Conservation (phyloP, 169 alveolate species). For the Fabrea salina region DNA sequence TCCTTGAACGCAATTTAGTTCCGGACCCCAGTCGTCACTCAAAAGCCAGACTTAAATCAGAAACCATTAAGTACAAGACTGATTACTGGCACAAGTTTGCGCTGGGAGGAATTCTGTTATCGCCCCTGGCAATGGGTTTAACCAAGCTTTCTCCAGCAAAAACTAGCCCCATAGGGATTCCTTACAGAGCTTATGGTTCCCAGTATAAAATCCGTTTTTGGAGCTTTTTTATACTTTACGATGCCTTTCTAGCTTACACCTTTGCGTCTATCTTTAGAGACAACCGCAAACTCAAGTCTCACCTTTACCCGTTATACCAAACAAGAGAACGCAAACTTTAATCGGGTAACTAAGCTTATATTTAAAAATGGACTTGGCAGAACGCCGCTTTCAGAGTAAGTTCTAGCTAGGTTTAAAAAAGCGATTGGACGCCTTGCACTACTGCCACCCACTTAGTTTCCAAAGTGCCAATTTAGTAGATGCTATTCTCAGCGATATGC, state of each 20-base stretch:
- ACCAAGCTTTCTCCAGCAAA: background rate
- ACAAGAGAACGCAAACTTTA: no score
- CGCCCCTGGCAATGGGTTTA: background rate
- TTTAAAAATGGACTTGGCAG: constrained; percentile 20
- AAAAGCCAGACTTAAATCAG: background rate
- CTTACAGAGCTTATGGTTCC: background rate
- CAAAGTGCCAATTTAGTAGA: constrained; percentile 73
- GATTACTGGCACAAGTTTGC: background rate
- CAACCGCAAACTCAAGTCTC: background rate
- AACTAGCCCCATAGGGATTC: background rate
- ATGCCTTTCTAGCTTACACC: background rate
- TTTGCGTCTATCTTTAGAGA: background rate
- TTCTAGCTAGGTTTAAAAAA: constrained; percentile 35
- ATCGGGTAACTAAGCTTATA: no score
- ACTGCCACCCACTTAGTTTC: constrained; percentile 45
- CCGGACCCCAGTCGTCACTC: constrained; percentile 8
- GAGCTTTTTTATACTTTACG: constrained; percentile 4
- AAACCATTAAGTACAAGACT: background rate
- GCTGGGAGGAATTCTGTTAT: background rate
- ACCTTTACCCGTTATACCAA: no score
- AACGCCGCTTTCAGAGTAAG: background rate
- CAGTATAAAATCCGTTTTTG: constrained; percentile 19
- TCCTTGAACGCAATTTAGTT: background rate
- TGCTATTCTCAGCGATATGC: constrained; percentile 57
- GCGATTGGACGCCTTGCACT: constrained; percentile 52